These are phyloP conservation scores for Ophiostoma tasmaniense DNA, from an alignment of 2,329 filamentous ascomycete species.

Conservation along the genomic window DNA sequence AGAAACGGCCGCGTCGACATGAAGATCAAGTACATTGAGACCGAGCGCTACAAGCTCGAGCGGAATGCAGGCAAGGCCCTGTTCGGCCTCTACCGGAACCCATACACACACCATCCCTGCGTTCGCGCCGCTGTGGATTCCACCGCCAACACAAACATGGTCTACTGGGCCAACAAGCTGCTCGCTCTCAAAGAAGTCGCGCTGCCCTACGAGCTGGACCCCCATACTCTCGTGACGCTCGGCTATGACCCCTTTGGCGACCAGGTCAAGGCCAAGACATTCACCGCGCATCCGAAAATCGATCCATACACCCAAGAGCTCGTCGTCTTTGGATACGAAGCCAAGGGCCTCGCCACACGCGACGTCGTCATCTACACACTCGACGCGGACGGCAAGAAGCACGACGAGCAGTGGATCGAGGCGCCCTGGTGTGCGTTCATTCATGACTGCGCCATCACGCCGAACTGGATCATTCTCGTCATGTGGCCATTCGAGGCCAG, in stretches of 20 bases:
- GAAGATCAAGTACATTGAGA: constrained; percentile 30
- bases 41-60: constrained; percentile 21
- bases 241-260: constrained; percentile 43
- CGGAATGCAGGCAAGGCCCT: constrained; percentile 27
- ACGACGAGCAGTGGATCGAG: constrained; percentile 28
- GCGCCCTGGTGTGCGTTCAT: constrained; percentile 28
- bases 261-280: constrained; percentile 38
- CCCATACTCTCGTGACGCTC: constrained; percentile 39
- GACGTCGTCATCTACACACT: constrained; percentile 31
- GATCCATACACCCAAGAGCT: constrained; percentile 40
- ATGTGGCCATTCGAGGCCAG: constrained; percentile 25
- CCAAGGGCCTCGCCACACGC: constrained; percentile 30
- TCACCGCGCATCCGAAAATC: constrained; percentile 44
- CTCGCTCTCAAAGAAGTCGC: constrained; percentile 47
- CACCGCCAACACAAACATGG: constrained; percentile 42
- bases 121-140: constrained; percentile 26
- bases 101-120: constrained; percentile 9
- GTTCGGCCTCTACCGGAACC: constrained; percentile 22
- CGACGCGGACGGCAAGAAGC: constrained; percentile 23
- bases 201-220: constrained; percentile 42
- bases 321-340: constrained; percentile 33
- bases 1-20: constrained; percentile 26
- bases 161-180: constrained; percentile 46
- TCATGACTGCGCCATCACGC: constrained; percentile 33
- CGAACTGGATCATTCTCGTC: constrained; percentile 30